Conservation (phyloP, 2,329 filamentous ascomycete genomes). For the Diaporthe aspalathi region DNA sequence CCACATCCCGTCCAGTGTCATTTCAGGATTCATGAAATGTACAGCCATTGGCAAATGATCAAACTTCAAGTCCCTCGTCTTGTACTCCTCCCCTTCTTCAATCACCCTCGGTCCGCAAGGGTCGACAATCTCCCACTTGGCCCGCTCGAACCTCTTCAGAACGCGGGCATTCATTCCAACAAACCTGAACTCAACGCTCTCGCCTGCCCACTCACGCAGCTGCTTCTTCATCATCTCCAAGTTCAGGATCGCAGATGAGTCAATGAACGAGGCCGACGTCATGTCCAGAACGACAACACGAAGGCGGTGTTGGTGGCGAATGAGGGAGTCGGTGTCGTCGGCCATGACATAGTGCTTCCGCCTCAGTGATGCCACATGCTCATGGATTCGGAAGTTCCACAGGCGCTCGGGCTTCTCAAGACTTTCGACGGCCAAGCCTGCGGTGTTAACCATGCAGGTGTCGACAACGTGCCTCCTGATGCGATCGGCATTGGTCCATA, state of each 20-base stretch:
- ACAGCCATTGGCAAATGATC: conserved; percentile 18
- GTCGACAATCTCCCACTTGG: conserved; percentile 26
- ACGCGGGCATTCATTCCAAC: conserved; percentile 25
- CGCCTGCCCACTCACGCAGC: conserved; percentile 29
- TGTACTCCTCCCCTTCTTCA: not conserved
- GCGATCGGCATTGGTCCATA: conserved; percentile 27
- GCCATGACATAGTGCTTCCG: not conserved
- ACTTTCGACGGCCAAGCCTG: conserved; percentile 7
- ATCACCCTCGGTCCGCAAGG: not conserved
- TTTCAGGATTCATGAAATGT: conserved; percentile 13
- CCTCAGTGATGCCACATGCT: not conserved
- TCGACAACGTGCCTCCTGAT: conserved; percentile 18
- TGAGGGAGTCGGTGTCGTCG: not conserved
- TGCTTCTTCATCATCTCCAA: conserved; percentile 33
- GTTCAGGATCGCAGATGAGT: conserved; percentile 51
- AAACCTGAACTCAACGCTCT: conserved; percentile 17
- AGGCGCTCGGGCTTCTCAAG: not conserved
- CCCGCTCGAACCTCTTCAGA: conserved; percentile 29
- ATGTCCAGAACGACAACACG: conserved; percentile 41
- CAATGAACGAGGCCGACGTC: conserved; percentile 50
- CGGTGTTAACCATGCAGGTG: conserved; percentile 8
- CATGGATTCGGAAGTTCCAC: conserved; percentile 19
- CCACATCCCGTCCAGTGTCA: conserved; percentile 15
- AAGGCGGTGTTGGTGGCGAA: conserved; percentile 8
- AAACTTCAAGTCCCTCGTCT: conserved; percentile 18